Base-by-base conservation (phyloP, 2,329 filamentous ascomycete species). In the Aspergillus phoenicis region DNA sequence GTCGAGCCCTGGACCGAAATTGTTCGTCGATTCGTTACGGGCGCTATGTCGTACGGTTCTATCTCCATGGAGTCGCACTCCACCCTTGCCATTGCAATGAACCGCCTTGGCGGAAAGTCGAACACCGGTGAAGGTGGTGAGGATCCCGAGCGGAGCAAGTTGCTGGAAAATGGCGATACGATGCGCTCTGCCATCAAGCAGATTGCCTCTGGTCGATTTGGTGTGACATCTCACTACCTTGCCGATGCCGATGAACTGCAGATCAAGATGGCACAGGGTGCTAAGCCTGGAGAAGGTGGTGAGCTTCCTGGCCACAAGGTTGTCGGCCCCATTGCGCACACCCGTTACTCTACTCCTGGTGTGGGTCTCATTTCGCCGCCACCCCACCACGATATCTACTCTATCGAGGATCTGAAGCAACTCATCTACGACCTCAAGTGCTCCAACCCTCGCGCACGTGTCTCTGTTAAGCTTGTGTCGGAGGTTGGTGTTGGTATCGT, bases 41-140 rank as follows among this genome's bases (percentile, higher is more conserved):
- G 94, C 75, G 94, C 94, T 69, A 98, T 98, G 94, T 98, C 94
- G 2, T 98, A 98, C 74, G 94, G 94, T 52, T 97, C 94, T 43
- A 98, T 98, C 71, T 97, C 94, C 5, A 97, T 97, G 92, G 94
- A 98, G 77, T 94, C 94, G 57, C 94, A 98, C 81, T 97, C 94
- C 17, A 97, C 94, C 11, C 83, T 98, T 52, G 94, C 94, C 67
- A 89, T 98, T 59, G 94, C 94, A 66, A 97, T 98, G 93, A 98
- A 98, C 81, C 86, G 94, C 68, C 85, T 98, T 43, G 94, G 94
- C 43, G 94, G 94, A 71, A 98, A 97, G 81, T 97, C 93, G 43
- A 98, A 98, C 83, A 97, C 94, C 54, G 94, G 94, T 72, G 94
- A 98, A 81, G 94, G 94, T 85, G 94, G 94, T 79, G 94, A 98